Conservation (phyloP, 1,284 basidiomycete species). For the Neotropicomus parvogracilis region DNA sequence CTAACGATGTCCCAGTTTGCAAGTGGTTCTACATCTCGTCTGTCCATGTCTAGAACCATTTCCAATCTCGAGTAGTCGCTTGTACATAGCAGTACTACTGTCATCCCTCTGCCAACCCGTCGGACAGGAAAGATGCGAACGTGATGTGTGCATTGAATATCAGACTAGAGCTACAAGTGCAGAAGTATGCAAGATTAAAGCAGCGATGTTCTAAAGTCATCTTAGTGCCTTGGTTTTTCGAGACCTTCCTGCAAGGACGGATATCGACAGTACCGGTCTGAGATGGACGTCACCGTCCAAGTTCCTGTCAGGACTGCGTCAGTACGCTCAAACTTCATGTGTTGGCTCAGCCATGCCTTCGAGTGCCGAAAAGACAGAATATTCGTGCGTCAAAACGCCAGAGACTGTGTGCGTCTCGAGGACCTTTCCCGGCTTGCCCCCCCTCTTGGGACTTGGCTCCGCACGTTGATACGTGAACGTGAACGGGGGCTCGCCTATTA, state of each 20-base stretch:
- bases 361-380: conserved; percentile 83
- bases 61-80: background rate
- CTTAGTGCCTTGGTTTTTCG: conserved; percentile 31
- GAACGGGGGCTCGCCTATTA: conserved; percentile 91
- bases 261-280: conserved; percentile 81
- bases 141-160: conserved; percentile 7
- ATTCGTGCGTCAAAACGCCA: conserved; percentile 71
- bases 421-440: conserved; percentile 64
- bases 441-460: conserved; percentile 62
- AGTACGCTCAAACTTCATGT: conserved; percentile 1
- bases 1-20: conserved; percentile 57
- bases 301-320: conserved; percentile 52
- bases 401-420: conserved; percentile 88
- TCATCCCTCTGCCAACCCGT: conserved; percentile 5
- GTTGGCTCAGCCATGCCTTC: conserved; percentile 60
- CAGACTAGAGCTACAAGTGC: conserved; percentile 34
- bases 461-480: conserved; percentile 91
- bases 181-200: conserved; percentile 15
- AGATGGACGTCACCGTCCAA: conserved; percentile 89
- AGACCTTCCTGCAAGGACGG: conserved; percentile 47
- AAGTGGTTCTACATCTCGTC: conserved; percentile 91
- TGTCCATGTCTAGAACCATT: conserved; percentile 57
- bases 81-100: conserved; percentile 1
- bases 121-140: background rate
- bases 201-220: conserved; percentile 8